Percentiles rank a stretch among this genome's conserved stretches.
Conservation (phyloP, 352 stramenopile species). For the Globisporangium okanoganense region DNA sequence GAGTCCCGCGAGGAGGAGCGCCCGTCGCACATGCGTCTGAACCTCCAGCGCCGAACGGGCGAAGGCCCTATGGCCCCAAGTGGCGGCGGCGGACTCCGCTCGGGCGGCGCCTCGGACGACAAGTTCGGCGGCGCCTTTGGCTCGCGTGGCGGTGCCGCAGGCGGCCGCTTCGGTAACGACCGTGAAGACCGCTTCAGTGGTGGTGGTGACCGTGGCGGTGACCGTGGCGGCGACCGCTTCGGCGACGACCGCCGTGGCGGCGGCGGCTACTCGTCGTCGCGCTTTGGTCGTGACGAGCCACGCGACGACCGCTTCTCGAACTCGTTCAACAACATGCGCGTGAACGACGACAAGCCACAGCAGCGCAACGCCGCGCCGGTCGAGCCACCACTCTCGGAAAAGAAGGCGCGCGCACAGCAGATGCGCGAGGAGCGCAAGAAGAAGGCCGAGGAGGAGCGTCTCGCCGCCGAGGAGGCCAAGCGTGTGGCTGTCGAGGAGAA, state of each 20-base stretch:
- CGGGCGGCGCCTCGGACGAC: slow-evolving; percentile 21
- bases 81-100: slow-evolving; percentile 18
- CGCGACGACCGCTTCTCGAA: slow-evolving; percentile 32
- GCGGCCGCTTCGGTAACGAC: slow-evolving; percentile 18
- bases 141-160: no score
- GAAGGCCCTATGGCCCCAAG: slow-evolving; percentile 23
- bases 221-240: no score
- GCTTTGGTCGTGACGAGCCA: slow-evolving; percentile 35
- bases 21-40: slow-evolving; percentile 74
- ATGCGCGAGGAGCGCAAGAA: slow-evolving; percentile 78
- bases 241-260: no score
- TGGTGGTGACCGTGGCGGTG: slow-evolving; percentile 9
- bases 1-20: slow-evolving; percentile 58
- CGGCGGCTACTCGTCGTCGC: no score
- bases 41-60: slow-evolving; percentile 51
- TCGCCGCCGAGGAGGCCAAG: slow-evolving; percentile 63
- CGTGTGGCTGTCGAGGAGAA: slow-evolving; percentile 51
- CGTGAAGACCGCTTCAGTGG: slow-evolving; percentile 20
- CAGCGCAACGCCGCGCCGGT: slow-evolving; percentile 10
- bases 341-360: slow-evolving; percentile 25
- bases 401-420: slow-evolving; percentile 56
- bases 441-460: slow-evolving; percentile 73
- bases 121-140: slow-evolving; percentile 56
- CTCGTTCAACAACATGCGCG: slow-evolving; percentile 40
- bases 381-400: slow-evolving; percentile 28